Conservation (phyloP, 164 flowering plant genomes). For the Hamamelis virginiana region DNA sequence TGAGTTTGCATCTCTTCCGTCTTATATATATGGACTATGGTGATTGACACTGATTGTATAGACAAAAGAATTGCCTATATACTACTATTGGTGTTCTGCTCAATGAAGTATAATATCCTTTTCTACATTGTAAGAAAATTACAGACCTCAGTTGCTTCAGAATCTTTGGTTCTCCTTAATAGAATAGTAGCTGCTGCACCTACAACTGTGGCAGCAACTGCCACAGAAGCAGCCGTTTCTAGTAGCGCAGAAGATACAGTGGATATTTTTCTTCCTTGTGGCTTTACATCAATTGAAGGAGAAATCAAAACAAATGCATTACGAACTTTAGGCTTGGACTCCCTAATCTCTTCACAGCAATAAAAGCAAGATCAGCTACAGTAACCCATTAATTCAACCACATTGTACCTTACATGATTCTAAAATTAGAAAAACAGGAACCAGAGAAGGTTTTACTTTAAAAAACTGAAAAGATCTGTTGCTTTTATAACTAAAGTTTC, state of each 20-base stretch:
- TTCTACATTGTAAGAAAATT: not conserved
- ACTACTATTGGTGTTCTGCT: not conserved
- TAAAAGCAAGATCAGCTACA: conserved; percentile 16
- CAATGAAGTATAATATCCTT: not conserved
- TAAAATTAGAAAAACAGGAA: not conserved
- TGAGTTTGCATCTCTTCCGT: too few relatives aligned
- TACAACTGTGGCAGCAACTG: conserved; percentile 76
- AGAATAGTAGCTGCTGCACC: conserved; percentile 82
- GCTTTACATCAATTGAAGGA: conserved; percentile 21
- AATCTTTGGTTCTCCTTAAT: conserved; percentile 44
- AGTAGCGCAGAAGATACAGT: conserved; percentile 45
- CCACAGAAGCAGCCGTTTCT: conserved; percentile 78
- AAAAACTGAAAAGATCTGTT: too few relatives aligned
- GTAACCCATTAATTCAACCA: not conserved
- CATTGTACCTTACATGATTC: not conserved
- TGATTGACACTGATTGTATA: not conserved
- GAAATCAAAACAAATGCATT: conserved; percentile 1
- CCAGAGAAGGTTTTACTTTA: not conserved
- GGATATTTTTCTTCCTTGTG: conserved; percentile 24
- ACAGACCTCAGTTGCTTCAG: conserved; percentile 54
- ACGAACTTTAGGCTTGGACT: conserved; percentile 17
- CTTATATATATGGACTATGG: too few relatives aligned
- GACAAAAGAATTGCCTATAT: not conserved
- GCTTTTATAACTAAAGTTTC: too few relatives aligned
- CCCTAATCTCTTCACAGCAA: conserved; percentile 30